Evolutionary conservation across 306 rosid species (phyloP), one percentile per base, ranked within the genome.

Genomic region (Echinosophora koreensis): DNA sequence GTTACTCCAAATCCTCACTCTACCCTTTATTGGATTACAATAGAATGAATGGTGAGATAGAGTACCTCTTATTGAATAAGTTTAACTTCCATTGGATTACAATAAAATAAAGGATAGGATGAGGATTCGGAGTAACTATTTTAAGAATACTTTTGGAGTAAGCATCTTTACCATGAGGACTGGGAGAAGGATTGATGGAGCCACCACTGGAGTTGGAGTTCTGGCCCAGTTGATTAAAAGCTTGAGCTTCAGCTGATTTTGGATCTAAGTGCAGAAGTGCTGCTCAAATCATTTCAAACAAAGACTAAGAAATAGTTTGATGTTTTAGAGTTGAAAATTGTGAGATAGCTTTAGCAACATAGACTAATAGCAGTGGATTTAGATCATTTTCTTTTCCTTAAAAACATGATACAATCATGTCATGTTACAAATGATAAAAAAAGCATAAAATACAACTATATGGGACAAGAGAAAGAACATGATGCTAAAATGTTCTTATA

Each of bases 241-340:
- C 86, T 55, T 84, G 88, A 59, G 96, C 96, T 73, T 89, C 92
- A 1, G 83, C 74, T 44, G 93, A 91, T 18, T 86, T 77, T 5
- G 90, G 91, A 77, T 86, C 84, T 90, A 91, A 60, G 57, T 91
- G 88, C 3, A 91, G 83, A 61, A 89, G 88, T 64, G 80, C 96
- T 86, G 85, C 83, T 30, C 35, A 16, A 4, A 55, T 35, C 5
- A 79, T 15, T 67, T 22, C 34, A 76, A 65, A 65, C 30, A 47
- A 22, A 22, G 22, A 22, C 22, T 22, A 22, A 22, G 22, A 0
- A 37, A 28, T 8, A 37, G 69, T 38, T 63, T 37, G 6, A 63
- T 6, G 7, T 63, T 37, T n/a, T 47, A 35, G 3, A 35, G 34
- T 7, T 62, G 22, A 22, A 22, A 62, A 7, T 22, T n/a, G 10